These are phyloP conservation scores for Colletotrichum echinochloae DNA, from an alignment of 2,329 filamentous ascomycete genomes.

Conservation along the genomic window DNA sequence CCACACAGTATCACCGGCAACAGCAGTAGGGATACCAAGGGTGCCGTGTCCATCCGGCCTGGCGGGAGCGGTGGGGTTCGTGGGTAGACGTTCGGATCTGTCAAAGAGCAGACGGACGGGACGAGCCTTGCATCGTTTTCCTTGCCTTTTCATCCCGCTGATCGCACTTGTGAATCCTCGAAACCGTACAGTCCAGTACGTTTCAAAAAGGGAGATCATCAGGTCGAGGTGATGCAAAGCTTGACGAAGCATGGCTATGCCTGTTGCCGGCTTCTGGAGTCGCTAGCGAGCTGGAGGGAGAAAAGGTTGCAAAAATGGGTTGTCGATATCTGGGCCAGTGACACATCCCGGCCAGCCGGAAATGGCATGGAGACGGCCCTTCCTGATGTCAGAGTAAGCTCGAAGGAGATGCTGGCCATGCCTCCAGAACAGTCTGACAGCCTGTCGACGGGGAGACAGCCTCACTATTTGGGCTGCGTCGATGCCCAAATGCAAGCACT, in stretches of 20 bases:
- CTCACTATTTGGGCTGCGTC: slow-evolving; percentile 42
- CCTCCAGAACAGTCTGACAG: slow-evolving; percentile 21
- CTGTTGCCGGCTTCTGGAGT: slow-evolving; percentile 18
- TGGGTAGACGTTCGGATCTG: slow-evolving; percentile 25
- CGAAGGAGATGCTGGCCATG: slow-evolving; percentile 28
- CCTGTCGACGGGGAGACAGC: slow-evolving; percentile 38
- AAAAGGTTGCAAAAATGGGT: slow-evolving; percentile 10
- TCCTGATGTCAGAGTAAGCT: slow-evolving; percentile 17
- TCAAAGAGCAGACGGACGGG: slow-evolving; percentile 17
- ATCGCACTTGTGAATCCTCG: slow-evolving; percentile 18
- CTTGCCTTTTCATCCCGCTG: slow-evolving; percentile 10
- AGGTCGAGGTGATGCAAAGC: slow-evolving; percentile 1
- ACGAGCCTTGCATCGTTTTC: slow-evolving; percentile 26
- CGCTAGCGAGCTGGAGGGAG: slow-evolving; percentile 15
- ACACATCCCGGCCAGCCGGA: not conserved
- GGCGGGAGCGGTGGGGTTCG: slow-evolving; percentile 39
- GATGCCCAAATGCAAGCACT: slow-evolving; percentile 39
- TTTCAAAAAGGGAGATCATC: slow-evolving; percentile 31
- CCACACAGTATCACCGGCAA: not conserved
- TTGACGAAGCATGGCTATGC: slow-evolving; percentile 31
- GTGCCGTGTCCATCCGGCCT: slow-evolving; percentile 26
- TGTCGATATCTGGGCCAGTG: not conserved
- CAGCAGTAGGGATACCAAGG: slow-evolving; percentile 23
- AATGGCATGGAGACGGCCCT: slow-evolving; percentile 31
- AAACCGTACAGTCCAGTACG: slow-evolving; percentile 5